phyloP scores from a whole-genome alignment of 2,329 filamentous ascomycete species.

The Penicillium psychrosexuale region DNA sequence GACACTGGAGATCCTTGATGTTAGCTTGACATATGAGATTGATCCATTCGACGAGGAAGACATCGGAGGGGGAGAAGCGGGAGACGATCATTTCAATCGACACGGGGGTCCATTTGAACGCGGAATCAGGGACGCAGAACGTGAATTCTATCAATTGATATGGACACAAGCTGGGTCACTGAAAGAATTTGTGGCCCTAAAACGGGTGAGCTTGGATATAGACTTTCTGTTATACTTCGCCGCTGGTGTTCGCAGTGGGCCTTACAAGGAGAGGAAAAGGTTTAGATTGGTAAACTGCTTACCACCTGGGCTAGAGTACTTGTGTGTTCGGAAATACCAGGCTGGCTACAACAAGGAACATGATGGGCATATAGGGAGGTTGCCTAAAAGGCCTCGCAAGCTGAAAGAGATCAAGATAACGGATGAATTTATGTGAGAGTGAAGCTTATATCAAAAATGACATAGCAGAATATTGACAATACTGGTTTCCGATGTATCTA shows the following conservation, averaged over 20 bases:
- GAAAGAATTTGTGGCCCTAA: slow-evolving; percentile 18
- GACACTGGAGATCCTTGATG: slow-evolving; percentile 19
- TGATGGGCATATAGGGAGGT: slow-evolving; percentile 11
- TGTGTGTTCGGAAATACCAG: slow-evolving; percentile 19
- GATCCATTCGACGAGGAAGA: neutral
- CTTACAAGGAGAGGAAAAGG: neutral
- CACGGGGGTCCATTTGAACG: neutral
- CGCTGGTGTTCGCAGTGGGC: neutral
- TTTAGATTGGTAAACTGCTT: slow-evolving; percentile 1
- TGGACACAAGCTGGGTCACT: slow-evolving; percentile 14
- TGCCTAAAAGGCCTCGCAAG: neutral
- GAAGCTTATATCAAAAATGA: neutral
- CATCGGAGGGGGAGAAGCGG: neutral
- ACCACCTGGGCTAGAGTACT: slow-evolving; percentile 15
- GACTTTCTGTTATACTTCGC: slow-evolving; percentile 17
- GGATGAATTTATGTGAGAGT: slow-evolving; percentile 9
- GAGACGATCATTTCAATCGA: neutral
- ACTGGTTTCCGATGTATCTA: neutral
- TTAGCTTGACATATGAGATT: slow-evolving; percentile 12
- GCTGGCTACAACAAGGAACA: slow-evolving; percentile 2
- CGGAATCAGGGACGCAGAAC: fast-evolving
- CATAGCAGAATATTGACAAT: neutral
- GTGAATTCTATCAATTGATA: neutral
- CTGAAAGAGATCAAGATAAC: slow-evolving; percentile 10
- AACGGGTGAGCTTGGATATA: slow-evolving; percentile 17